Conservation (phyloP, 2,329 filamentous ascomycete genomes). For the Aspergillus jensenii region DNA sequence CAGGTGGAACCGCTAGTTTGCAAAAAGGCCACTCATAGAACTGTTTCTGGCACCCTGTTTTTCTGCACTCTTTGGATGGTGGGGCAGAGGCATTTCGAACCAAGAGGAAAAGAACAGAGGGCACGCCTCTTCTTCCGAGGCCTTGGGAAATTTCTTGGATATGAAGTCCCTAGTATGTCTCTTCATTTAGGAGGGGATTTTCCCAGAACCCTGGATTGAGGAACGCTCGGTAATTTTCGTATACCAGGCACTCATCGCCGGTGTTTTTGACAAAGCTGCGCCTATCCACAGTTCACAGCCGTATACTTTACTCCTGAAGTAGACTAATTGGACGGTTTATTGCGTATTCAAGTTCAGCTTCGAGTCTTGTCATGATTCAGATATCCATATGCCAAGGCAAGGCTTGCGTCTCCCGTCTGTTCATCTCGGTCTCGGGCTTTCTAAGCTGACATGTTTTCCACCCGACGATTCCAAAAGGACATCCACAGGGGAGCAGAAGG, state of each 20-base stretch:
- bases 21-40: constrained; percentile 18
- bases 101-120: neutral
- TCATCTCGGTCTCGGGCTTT: neutral
- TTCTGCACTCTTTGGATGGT: constrained; percentile 14
- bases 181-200: neutral
- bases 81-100: constrained; percentile 12
- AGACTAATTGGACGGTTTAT: neutral
- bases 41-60: constrained; percentile 8
- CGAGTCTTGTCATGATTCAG: neutral
- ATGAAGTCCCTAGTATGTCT: neutral
- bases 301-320: neutral
- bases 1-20: constrained; percentile 21
- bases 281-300: neutral
- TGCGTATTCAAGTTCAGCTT: neutral
- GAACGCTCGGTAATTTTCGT: constrained; percentile 1
- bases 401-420: constrained; percentile 3
- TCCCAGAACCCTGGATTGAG: constrained; percentile 12
- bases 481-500: constrained; percentile 15
- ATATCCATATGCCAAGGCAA: constrained; percentile 4
- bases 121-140: constrained; percentile 3
- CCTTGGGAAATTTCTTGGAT: constrained; percentile 3
- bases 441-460: constrained; percentile 13
- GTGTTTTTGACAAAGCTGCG: neutral
- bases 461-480: constrained; percentile 9
- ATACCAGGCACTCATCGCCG: neutral